A percentile compares a stretch with the other conserved stretches of the same genome.
These are phyloP conservation scores for Coemansia sp. DNA, from an alignment of 192 early-diverging fungal genomes.

Conservation along the genomic window DNA sequence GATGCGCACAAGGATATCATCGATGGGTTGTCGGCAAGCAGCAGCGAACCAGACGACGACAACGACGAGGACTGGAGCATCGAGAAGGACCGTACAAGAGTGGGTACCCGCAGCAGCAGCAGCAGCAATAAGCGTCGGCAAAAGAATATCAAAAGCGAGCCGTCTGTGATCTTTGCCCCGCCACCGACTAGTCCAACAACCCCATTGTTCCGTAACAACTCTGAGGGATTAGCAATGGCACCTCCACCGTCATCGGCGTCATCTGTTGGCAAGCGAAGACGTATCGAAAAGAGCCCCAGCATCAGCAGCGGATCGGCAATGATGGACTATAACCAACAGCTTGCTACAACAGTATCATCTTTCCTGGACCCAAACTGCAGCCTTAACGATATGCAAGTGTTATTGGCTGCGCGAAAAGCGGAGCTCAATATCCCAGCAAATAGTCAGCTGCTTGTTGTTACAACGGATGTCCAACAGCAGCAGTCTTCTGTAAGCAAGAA, in stretches of 20 bases:
- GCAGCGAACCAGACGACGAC: slow-evolving; percentile 45
- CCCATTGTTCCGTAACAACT: not conserved
- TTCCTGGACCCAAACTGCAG: slow-evolving; percentile 15
- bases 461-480: not conserved
- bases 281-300: slow-evolving; percentile 10
- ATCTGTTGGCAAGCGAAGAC: slow-evolving; percentile 15
- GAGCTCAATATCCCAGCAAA: slow-evolving; percentile 11
- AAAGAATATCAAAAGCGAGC: slow-evolving; percentile 12
- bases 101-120: not conserved
- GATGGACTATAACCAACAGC: not conserved
- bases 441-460: not conserved
- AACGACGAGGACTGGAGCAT: slow-evolving; percentile 44
- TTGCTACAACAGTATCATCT: not conserved
- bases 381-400: slow-evolving; percentile 6
- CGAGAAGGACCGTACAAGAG: not conserved
- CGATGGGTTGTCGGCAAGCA: slow-evolving; percentile 20
- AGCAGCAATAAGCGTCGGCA: slow-evolving; percentile 3
- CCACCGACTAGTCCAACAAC: slow-evolving; percentile 1
- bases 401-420: slow-evolving; percentile 14
- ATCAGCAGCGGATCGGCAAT: not conserved
- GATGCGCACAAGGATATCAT: not conserved
- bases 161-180: slow-evolving; percentile 22
- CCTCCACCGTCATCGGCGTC: not conserved
- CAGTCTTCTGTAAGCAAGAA: not conserved
- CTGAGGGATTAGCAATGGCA: not conserved